Percentiles rank a stretch among this genome's conserved stretches.
Evolutionary conservation across 2,329 filamentous ascomycete species (phyloP).

Genomic region (Stachybotrys chlorohalonatus): DNA sequence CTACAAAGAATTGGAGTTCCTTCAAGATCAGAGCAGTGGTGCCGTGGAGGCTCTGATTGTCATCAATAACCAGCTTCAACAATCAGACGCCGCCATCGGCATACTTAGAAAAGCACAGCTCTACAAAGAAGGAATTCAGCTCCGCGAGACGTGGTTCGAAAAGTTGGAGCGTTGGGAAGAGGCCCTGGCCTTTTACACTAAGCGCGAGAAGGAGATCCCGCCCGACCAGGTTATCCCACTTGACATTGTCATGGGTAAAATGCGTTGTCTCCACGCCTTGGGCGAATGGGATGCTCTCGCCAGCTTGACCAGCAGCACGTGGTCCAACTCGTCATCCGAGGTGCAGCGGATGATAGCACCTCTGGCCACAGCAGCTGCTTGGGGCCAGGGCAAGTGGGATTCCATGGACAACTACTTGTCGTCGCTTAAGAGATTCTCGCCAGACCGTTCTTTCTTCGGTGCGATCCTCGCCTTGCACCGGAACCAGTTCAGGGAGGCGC

Average conservation of each 20-base stretch:
- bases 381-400: slow-evolving; percentile 95
- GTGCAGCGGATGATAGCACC: slow-evolving; percentile 87
- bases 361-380: slow-evolving; percentile 88
- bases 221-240: slow-evolving; percentile 56
- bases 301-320: slow-evolving; percentile 81
- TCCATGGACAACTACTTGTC: slow-evolving; percentile 95
- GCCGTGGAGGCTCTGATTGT: slow-evolving; percentile 96
- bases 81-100: slow-evolving; percentile 96
- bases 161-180: slow-evolving; percentile 98
- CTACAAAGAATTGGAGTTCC: slow-evolving; percentile 97
- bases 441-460: slow-evolving; percentile 94
- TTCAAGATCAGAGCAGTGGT: slow-evolving; percentile 91
- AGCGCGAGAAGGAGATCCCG: slow-evolving; percentile 64
- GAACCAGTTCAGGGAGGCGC: slow-evolving; percentile 88
- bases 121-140: slow-evolving; percentile 85
- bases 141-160: slow-evolving; percentile 98
- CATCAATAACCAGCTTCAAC: slow-evolving; percentile 98
- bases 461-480: slow-evolving; percentile 91
- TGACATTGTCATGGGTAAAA: slow-evolving; percentile 98
- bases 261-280: slow-evolving; percentile 93
- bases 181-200: slow-evolving; percentile 83
- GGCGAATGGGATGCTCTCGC: slow-evolving; percentile 96
- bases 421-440: slow-evolving; percentile 88
- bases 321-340: slow-evolving; percentile 81
- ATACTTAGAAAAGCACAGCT: slow-evolving; percentile 93